Base-by-base conservation (phyloP, 169 alveolate species). In the Plasmodium reichenowi region DNA sequence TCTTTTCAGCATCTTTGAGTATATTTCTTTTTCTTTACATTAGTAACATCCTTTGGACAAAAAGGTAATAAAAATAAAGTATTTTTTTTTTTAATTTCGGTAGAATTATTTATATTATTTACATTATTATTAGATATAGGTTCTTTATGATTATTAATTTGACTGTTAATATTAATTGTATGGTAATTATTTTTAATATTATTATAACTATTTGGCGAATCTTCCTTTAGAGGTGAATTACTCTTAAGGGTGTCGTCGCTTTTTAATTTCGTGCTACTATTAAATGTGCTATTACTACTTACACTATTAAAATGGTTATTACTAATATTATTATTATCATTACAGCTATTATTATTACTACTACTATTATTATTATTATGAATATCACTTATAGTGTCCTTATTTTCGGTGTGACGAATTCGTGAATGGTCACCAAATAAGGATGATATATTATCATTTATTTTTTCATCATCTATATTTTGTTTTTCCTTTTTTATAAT, bases 31-130 rank as follows among this genome's bases (percentile, higher is more conserved):
- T 83, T 83, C 74, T 83, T 83, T 13, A 83, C 73, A 1, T 32
- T 59, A 67, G 72, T 83, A 83, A 59, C 91, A 83, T 54, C 59
- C 91, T 83, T 83, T 45, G 91, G 91, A 63, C 86, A 83, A 24
- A 68, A 83, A 17, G 86, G 85, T n/a, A 83, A 48, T 26, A 83
- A 70, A 70, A 83, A 83, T 38, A 59, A 17, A 56, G 20, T 70
- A 59, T 67, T 71, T 56, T 67, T 68, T 83, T 68, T 68, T 68
- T 58, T 68, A 20, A 64, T 59, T 64, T 78, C 56, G 9, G 76
- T n/a, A 9, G 17, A 17, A 0, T 58, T 52, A n/a, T 32, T 76
- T 48, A 59, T 71, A 32, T 52, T 67, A 67, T 67, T 67, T 15
- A 8, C 13, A 43, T 67, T 67, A 38, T 15, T 8, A 38, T 67